Evolutionary conservation across 441 rosid species (phyloP).

Genomic region (Euphorbia celastroides): DNA sequence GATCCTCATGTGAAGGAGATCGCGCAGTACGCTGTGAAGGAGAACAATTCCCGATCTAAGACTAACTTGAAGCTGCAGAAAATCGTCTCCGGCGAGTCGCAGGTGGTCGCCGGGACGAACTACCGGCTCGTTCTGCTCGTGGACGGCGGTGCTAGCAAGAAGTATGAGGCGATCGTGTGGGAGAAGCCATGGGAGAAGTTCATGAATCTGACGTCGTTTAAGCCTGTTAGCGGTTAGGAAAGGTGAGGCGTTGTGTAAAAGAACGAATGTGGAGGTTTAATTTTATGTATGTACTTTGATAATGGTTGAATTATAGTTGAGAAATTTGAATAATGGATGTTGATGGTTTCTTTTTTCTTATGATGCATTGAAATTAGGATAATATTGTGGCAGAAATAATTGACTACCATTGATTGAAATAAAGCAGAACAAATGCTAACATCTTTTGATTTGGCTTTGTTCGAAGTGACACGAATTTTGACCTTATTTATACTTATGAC

Average conservation of each 20-base stretch:
- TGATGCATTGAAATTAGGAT: no score
- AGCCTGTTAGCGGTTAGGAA: slow-evolving; percentile 4
- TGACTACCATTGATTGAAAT: no score
- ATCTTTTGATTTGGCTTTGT: no score
- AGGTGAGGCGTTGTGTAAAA: not conserved
- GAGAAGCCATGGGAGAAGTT: slow-evolving; percentile 42
- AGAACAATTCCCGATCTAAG: slow-evolving; percentile 28
- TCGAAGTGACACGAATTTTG: no score
- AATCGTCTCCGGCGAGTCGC: slow-evolving; percentile 51
- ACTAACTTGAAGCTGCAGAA: slow-evolving; percentile 25
- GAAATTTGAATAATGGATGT: not conserved
- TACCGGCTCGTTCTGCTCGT: slow-evolving; percentile 40
- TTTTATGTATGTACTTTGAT: not conserved
- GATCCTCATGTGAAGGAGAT: slow-evolving; percentile 44
- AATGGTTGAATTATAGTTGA: not conserved
- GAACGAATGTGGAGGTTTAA: not conserved
- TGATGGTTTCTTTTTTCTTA: not conserved
- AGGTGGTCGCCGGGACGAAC: slow-evolving; percentile 53
- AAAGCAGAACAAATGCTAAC: no score
- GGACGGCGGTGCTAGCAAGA: slow-evolving; percentile 19
- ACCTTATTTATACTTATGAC: no score
- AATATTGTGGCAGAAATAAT: no score
- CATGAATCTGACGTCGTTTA: slow-evolving; percentile 48
- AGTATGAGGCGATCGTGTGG: slow-evolving; percentile 58
- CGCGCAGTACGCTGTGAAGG: slow-evolving; percentile 25